phyloP scores from a whole-genome alignment of 768 basidiomycete genomes.

The Suillus lakei region DNA sequence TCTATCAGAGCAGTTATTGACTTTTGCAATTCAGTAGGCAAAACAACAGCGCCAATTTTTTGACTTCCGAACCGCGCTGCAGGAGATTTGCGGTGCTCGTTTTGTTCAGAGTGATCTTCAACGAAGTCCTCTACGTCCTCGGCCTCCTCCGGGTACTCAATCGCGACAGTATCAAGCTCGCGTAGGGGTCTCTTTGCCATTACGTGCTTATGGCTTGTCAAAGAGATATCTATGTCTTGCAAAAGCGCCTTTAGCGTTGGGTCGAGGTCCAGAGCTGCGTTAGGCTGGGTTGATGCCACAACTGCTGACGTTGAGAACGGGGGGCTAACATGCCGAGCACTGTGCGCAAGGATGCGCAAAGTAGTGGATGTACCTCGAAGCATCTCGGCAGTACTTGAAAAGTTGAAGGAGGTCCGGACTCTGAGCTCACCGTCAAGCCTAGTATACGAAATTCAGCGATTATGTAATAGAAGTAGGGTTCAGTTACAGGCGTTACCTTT shows the following conservation, averaged over 20 bases:
- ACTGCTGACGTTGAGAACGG: conserved; percentile 38
- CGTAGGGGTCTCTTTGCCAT: conserved; percentile 40
- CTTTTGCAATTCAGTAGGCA: conserved; percentile 74
- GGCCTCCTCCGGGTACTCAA: conserved; percentile 36
- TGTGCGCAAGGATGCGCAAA: conserved; percentile 27
- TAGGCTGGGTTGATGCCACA: conserved; percentile 47
- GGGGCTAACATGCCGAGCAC: conserved; percentile 26
- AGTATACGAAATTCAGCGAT: conserved; percentile 11
- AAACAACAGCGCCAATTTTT: conserved; percentile 67
- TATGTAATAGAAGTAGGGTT: conserved; percentile 18
- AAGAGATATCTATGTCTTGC: conserved; percentile 69
- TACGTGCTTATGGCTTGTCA: conserved; percentile 43
- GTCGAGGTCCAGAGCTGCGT: conserved; percentile 66
- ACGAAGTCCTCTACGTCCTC: conserved; percentile 38
- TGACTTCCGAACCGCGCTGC: conserved; percentile 83
- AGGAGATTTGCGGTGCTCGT: conserved; percentile 67
- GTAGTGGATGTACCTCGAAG: conserved; percentile 27
- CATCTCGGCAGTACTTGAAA: conserved; percentile 19
- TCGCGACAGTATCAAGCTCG: conserved; percentile 60
- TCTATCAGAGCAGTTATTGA: conserved; percentile 71
- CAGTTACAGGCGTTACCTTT: not conserved
- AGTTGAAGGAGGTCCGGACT: not conserved
- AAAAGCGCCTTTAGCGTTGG: conserved; percentile 66
- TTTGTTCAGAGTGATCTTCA: conserved; percentile 29
- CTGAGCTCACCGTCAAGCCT: not conserved